Conservation (phyloP, 31 red algal species). For the Porphyra umbilicalis region DNA sequence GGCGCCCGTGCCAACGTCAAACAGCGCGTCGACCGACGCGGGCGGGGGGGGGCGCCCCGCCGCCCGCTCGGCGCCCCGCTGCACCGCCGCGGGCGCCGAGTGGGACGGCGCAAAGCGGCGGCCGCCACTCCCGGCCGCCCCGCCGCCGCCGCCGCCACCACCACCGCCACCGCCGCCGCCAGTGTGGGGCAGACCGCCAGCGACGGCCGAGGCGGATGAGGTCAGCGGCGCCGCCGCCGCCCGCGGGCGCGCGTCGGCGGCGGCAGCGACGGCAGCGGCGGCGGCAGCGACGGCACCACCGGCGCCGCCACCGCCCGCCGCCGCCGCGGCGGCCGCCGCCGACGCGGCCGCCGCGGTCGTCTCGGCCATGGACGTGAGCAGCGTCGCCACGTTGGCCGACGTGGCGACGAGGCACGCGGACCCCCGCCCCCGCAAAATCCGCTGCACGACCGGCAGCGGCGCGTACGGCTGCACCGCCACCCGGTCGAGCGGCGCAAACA, state of each 20-base stretch:
- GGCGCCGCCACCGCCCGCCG: neutral
- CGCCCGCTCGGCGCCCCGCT: neutral
- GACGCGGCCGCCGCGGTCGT: slow-evolving; percentile 21
- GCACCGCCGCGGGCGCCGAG: neutral
- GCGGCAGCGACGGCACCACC: neutral
- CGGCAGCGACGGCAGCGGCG: neutral
- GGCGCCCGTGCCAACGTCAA: slow-evolving; percentile 46
- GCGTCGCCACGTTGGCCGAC: slow-evolving; percentile 55
- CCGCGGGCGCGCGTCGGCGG: neutral
- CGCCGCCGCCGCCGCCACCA: neutral
- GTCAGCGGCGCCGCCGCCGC: neutral
- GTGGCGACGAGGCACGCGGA: slow-evolving; percentile 54
- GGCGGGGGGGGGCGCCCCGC: neutral
- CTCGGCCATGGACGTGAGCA: slow-evolving; percentile 50
- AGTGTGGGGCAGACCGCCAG: no score
- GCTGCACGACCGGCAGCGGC: slow-evolving; percentile 53
- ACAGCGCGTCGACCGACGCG: slow-evolving; percentile 47
- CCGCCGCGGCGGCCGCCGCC: neutral
- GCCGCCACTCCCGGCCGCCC: neutral
- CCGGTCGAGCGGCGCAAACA: slow-evolving; percentile 38
- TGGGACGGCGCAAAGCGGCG: slow-evolving; percentile 16
- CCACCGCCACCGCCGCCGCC: neutral
- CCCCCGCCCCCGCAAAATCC: slow-evolving; percentile 25
- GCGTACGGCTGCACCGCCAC: slow-evolving; percentile 77
- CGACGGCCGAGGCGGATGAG: neutral